Evolutionary conservation across 2,329 filamentous ascomycete species (phyloP), one percentile per base, ranked within the genome.

Genomic region (Chalara sp.): DNA sequence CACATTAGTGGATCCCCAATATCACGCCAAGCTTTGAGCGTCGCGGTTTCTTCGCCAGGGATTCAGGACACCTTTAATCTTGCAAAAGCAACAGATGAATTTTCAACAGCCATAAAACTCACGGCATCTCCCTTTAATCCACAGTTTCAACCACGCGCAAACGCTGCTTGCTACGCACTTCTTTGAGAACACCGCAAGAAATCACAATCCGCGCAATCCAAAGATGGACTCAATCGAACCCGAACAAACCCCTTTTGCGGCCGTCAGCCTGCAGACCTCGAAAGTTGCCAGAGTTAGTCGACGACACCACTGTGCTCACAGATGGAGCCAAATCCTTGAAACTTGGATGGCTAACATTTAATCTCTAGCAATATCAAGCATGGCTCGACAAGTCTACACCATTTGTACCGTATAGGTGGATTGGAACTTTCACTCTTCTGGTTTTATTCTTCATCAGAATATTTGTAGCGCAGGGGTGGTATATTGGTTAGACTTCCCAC

Each of bases 301-400:
- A 11, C 28, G 29, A n/a, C 33, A 6, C 3, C 6, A 49, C 31
- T 51, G 32, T 41, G 29, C 28, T 48, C 35, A 35, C 30, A 6
- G 21, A 3, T 21, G 21, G 21, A 12, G 13, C 41, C 28, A 39
- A 40, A 30, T 30, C 43, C 12, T 43, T n/a, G 39, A 32, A 33
- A 37, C 6, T 39, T 28, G 32, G 48, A 49, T 70, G 10, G 35
- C 21, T 48, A 33, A 37, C 31, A 33, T 21, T 33, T 7, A 21
- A 29, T 11, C 29, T 31, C 6, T 31, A 96, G 90, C 81, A 90
- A 76, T 97, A 95, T 69, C 93, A 99, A 83, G 79, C 88, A 51
- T 88, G 93, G 57, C 84, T 99, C 60, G 93, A 99, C 72, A 87
- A 90, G 72, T 92, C 87, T 48, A 97, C 92, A 7, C 93, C 93